These are phyloP conservation scores for Hymenoscyphus linearis DNA, from an alignment of 2,329 filamentous ascomycete species.

Conservation along the genomic window DNA sequence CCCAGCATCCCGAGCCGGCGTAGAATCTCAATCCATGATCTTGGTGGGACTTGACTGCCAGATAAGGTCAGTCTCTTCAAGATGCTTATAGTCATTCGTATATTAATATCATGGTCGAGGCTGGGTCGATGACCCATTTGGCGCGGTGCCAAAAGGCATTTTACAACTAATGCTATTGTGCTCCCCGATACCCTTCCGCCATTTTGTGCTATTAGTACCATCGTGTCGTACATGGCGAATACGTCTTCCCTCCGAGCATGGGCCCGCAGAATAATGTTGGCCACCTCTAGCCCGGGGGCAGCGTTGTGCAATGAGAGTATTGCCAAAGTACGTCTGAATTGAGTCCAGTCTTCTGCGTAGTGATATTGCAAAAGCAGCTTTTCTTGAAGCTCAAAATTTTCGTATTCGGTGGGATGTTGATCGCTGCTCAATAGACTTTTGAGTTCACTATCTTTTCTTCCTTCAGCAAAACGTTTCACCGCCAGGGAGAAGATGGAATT, in stretches of 20 bases:
- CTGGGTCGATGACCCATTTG: conserved; percentile 20
- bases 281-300: conserved; percentile 34
- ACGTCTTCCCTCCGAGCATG: conserved; percentile 34
- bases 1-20: conserved; percentile 54
- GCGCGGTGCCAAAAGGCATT: conserved; percentile 36
- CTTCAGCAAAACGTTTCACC: conserved; percentile 56
- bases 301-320: conserved; percentile 42
- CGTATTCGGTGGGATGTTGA: conserved; percentile 59
- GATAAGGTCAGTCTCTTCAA: conserved; percentile 42
- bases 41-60: conserved; percentile 37
- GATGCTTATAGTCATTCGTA: conserved; percentile 37
- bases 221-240: conserved; percentile 13
- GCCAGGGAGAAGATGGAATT: conserved; percentile 60
- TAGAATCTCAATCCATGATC: conserved; percentile 52
- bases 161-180: conserved; percentile 41
- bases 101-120: conserved; percentile 19
- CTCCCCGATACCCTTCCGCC: conserved; percentile 37
- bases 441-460: conserved; percentile 39
- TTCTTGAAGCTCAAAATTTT: conserved; percentile 49
- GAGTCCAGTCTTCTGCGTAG: conserved; percentile 42
- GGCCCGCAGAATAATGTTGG: conserved; percentile 43
- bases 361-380: conserved; percentile 48
- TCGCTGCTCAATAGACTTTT: conserved; percentile 43
- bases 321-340: conserved; percentile 50
- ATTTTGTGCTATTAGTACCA: conserved; percentile 45